Evolutionary conservation across 163 green algal species (phyloP).

Genomic region (Chloromonas sp.): DNA sequence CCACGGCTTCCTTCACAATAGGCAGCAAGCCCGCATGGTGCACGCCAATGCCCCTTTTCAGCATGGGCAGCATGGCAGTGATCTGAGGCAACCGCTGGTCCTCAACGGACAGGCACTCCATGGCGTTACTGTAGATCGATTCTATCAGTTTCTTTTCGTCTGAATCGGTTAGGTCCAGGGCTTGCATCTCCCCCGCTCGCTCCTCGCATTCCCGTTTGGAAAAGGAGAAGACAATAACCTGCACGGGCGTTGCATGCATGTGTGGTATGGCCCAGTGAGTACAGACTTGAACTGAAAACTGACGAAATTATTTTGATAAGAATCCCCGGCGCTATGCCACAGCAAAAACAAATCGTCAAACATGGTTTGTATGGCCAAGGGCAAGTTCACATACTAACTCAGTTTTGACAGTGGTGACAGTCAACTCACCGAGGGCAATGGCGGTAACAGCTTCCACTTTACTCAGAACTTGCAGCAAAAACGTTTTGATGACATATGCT

Average conservation of each 20-base stretch:
- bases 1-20: constrained; percentile 67
- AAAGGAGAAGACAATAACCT: constrained; percentile 77
- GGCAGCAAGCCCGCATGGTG: constrained; percentile 93
- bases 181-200: constrained; percentile 57
- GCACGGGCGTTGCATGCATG: neutral
- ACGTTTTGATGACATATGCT: neutral
- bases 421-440: too few relatives aligned
- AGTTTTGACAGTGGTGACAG: too few relatives aligned
- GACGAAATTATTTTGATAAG: neutral
- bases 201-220: constrained; percentile 75
- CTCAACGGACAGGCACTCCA: constrained; percentile 44
- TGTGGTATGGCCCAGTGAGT: neutral
- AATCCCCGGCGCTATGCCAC: neutral
- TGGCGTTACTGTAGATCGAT: constrained; percentile 53
- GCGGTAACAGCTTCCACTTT: neutral
- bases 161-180: constrained; percentile 55
- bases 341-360: too few relatives aligned
- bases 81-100: constrained; percentile 67
- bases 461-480: neutral
- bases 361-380: too few relatives aligned
- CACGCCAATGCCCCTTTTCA: constrained; percentile 79
- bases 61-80: constrained; percentile 68
- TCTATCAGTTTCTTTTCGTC: constrained; percentile 74
- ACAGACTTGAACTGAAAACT: neutral
- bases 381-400: too few relatives aligned